Evolutionary conservation across 2,329 filamentous ascomycete genomes (phyloP), one percentile per base, ranked within the genome.

Genomic region (Karstenula rhodostoma): DNA sequence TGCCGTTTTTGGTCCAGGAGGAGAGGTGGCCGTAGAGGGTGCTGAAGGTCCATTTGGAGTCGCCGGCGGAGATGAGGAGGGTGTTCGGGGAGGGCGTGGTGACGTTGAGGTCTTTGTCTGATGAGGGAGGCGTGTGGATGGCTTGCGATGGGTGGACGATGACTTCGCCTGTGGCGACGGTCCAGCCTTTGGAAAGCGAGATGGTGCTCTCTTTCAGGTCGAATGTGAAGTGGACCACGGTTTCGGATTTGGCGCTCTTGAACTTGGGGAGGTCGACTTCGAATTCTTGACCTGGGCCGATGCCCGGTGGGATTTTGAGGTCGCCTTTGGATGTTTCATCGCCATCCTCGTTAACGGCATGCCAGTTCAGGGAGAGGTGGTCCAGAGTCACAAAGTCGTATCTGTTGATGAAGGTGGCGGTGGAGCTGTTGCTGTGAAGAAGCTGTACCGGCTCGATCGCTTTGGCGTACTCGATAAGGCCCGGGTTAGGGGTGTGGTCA

Each of bases 21-120:
- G 84, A 70, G 10, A 80, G 79, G 46, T 57, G 25, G 15, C 54
- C 85, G 60, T 88, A 84, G 0, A 83, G 81, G 1, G 78, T 82
- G 68, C 33, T 84, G 83, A 77, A 76, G 12, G 48, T 61, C 87
- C 87, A 90, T 0, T 75, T 62, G 0, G 81, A 68, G 7, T 65
- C 65, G 2, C 62, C 62, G 23, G 57, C 51, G 2, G 56, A 59
- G 44, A 76, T 70, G 6, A 65, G 60, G 33, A 77, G 44, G 2
- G 42, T 42, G 48, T 73, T 71, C n/a, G 60, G 64, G 4, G 64
- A 64, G 8, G 64, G 29, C 10, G 59, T 55, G 35, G 59, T 59
- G 3, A 74, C 58, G 80, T 4, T 78, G 66, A 55, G 79, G 65
- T 59, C 79, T 78, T 29, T 84, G 77, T 1, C 76, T 77, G 32